Evolutionary conservation across 345 rosid species (phyloP).

Genomic region (Linum usitatissimum): DNA sequence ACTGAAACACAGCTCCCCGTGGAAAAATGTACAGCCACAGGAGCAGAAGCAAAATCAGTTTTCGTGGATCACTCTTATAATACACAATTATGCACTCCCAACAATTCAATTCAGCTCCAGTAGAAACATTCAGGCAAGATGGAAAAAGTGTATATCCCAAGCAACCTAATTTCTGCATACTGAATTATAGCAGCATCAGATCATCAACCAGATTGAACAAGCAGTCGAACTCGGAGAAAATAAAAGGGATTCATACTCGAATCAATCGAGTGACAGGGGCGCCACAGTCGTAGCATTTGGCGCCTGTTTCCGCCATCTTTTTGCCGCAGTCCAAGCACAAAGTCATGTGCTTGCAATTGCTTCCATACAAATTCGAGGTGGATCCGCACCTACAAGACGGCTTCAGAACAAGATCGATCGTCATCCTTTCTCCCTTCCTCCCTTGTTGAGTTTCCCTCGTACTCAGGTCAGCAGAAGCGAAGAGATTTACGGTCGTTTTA

Average conservation of each 20-base stretch:
- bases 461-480: no score
- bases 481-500: no score
- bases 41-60: background rate
- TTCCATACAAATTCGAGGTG: constrained; percentile 62
- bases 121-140: no score
- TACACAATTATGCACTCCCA: no score
- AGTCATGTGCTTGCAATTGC: constrained; percentile 93
- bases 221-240: background rate
- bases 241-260: constrained; percentile 34
- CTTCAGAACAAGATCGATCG: constrained; percentile 60
- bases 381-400: constrained; percentile 74
- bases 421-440: constrained; percentile 31
- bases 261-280: constrained; percentile 59
- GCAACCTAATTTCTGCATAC: no score
- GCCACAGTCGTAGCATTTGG: constrained; percentile 82
- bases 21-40: background rate
- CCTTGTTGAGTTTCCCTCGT: no score
- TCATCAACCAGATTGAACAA: no score
- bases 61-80: background rate
- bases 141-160: no score
- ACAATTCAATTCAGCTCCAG: no score
- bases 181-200: no score
- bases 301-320: constrained; percentile 71
- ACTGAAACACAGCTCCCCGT: background rate
- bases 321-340: constrained; percentile 78